phyloP scores from a whole-genome alignment of 192 early-diverging fungal genomes.

The Podila epigama region DNA sequence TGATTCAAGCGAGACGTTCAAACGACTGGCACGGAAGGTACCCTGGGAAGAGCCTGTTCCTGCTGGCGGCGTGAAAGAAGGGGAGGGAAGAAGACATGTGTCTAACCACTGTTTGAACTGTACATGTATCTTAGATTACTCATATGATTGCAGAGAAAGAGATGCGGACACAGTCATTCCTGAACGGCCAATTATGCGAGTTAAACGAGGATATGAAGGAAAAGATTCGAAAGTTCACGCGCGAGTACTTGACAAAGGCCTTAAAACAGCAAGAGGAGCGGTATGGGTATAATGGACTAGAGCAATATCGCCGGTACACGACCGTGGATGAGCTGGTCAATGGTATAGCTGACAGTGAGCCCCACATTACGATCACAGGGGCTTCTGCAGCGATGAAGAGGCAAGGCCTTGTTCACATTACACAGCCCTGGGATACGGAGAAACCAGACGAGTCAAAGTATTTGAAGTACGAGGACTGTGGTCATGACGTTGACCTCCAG shows the following conservation, averaged over 20 bases:
- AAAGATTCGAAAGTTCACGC: constrained; percentile 59
- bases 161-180: constrained; percentile 45
- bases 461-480: no score
- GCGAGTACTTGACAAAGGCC: constrained; percentile 46
- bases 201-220: constrained; percentile 47
- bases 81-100: not conserved
- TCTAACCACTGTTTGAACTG: not conserved
- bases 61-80: not conserved
- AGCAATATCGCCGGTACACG: not conserved
- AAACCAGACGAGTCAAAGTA: no score
- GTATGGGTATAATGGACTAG: no score
- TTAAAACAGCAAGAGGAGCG: constrained; percentile 34
- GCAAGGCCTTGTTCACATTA: no score
- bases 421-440: no score
- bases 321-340: not conserved
- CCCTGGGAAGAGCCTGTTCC: not conserved
- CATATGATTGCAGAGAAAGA: constrained; percentile 63
- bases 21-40: constrained; percentile 56
- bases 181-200: constrained; percentile 42
- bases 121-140: constrained; percentile 34
- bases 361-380: not conserved
- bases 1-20: constrained; percentile 58
- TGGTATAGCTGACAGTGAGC: not conserved
- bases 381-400: not conserved
- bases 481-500: no score